Conservation (phyloP, 768 basidiomycete genomes). For the Rhizopogon vesiculosus region DNA sequence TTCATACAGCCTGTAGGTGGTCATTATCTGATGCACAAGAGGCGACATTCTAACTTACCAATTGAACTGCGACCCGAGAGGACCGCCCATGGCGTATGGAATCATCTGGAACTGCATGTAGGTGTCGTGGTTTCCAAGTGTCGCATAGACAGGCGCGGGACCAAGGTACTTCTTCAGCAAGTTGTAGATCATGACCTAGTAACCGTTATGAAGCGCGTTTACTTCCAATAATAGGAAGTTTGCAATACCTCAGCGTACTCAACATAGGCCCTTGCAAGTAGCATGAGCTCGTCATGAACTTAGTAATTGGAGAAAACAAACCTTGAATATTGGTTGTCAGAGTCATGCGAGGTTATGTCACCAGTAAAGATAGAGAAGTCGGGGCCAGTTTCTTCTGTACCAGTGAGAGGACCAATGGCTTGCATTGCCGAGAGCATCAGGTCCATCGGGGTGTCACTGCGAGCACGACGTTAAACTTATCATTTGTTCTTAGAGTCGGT, state of each 20-base stretch:
- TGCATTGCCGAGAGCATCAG: conserved; percentile 54
- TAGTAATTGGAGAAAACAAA: conserved; percentile 13
- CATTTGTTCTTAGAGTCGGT: not conserved
- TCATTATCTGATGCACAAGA: not conserved
- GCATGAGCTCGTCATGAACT: not conserved
- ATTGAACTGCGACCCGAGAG: conserved; percentile 34
- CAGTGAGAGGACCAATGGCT: conserved; percentile 61
- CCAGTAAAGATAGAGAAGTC: conserved; percentile 68
- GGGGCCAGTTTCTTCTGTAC: conserved; percentile 55
- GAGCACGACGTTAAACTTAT: not conserved
- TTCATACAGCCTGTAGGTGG: conserved; percentile 39
- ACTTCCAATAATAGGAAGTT: not conserved
- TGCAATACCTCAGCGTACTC: conserved; percentile 51
- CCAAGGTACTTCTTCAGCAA: conserved; percentile 55
- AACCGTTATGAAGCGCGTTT: not conserved
- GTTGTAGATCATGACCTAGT: conserved; percentile 53
- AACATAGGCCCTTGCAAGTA: conserved; percentile 43
- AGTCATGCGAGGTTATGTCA: conserved; percentile 69
- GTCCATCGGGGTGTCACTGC: conserved; percentile 56
- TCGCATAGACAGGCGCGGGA: conserved; percentile 62
- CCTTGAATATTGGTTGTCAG: conserved; percentile 62
- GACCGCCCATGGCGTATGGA: conserved; percentile 32
- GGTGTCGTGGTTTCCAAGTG: conserved; percentile 71
- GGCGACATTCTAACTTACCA: conserved; percentile 24
- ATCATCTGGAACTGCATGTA: conserved; percentile 39